These are phyloP conservation scores for Phytophthora pisi DNA, from an alignment of 352 stramenopile genomes.

Conservation along the genomic window DNA sequence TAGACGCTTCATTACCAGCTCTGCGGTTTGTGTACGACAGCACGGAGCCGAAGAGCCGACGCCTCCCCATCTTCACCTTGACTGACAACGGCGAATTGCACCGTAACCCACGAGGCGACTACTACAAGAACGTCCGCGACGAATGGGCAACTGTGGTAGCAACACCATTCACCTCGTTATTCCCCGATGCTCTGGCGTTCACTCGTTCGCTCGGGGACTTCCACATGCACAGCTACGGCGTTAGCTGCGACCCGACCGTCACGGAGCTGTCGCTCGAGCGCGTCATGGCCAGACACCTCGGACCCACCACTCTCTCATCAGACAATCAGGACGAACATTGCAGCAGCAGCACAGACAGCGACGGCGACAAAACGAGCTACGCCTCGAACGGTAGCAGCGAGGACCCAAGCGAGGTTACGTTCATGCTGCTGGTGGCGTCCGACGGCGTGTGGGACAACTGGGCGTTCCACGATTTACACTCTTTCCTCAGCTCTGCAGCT, in stretches of 20 bases:
- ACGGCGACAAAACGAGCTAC: constrained; percentile 14
- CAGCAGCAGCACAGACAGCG: background rate
- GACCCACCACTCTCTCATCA: background rate
- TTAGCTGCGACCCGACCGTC: constrained; percentile 68
- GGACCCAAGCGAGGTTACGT: constrained; percentile 4
- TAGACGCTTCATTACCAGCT: constrained; percentile 45
- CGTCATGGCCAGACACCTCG: constrained; percentile 28
- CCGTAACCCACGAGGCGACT: constrained; percentile 57
- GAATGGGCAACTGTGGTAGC: constrained; percentile 89
- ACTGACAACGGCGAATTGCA: constrained; percentile 40
- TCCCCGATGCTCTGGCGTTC: constrained; percentile 87
- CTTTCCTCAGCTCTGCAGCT: constrained; percentile 42
- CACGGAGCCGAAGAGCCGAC: constrained; percentile 37
- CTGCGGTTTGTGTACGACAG: constrained; percentile 90
- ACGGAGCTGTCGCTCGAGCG: constrained; percentile 53
- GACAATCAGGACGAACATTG: constrained; percentile 32
- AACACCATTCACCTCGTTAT: constrained; percentile 65
- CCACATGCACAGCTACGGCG: constrained; percentile 89
- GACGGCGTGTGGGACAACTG: constrained; percentile 92
- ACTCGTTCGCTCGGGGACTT: constrained; percentile 89
- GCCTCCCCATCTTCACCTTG: constrained; percentile 48
- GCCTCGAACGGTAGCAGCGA: constrained; percentile 10
- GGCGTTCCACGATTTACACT: constrained; percentile 77
- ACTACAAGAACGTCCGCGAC: constrained; percentile 93
- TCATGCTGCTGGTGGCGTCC: constrained; percentile 74